phyloP scores from a whole-genome alignment of 495 filamentous ascomycete genomes.

The Chaetomium tenue region DNA sequence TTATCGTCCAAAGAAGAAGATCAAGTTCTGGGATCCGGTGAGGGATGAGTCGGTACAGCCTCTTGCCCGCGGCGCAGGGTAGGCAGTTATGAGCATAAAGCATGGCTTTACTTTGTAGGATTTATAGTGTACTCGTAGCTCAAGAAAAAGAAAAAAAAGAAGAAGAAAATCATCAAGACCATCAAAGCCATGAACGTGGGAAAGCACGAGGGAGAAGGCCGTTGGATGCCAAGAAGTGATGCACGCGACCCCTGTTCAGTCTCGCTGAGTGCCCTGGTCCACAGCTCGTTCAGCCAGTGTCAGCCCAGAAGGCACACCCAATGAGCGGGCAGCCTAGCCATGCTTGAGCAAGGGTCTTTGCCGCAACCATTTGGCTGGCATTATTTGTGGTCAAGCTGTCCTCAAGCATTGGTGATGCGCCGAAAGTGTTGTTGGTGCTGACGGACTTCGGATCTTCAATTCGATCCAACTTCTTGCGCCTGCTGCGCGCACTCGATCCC shows the following conservation, averaged over 20 bases:
- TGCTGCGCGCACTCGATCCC: background rate
- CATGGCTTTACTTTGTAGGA: background rate
- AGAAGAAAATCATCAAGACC: background rate
- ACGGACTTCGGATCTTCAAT: background rate
- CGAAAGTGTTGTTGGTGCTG: constrained; percentile 6
- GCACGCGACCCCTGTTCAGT: background rate
- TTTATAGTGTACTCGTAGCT: background rate
- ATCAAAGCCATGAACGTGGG: background rate
- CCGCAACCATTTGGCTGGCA: background rate
- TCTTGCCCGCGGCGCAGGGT: background rate
- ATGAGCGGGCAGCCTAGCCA: background rate
- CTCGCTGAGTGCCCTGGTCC: background rate
- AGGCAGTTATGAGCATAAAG: background rate
- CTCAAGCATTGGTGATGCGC: constrained; percentile 16
- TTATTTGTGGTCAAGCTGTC: constrained; percentile 24
- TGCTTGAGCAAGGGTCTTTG: constrained; percentile 4
- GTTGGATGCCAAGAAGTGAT: constrained; percentile 3
- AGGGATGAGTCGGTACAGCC: background rate
- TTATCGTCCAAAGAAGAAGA: background rate
- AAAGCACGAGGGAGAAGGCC: background rate
- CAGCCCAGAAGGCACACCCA: background rate
- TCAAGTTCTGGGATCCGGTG: background rate
- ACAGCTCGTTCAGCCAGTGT: constrained; percentile 10
- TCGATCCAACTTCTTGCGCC: background rate
- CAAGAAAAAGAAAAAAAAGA: background rate